These are phyloP conservation scores for Helotiales sp. DNA, from an alignment of 2,329 filamentous ascomycete genomes.

Conservation along the genomic window DNA sequence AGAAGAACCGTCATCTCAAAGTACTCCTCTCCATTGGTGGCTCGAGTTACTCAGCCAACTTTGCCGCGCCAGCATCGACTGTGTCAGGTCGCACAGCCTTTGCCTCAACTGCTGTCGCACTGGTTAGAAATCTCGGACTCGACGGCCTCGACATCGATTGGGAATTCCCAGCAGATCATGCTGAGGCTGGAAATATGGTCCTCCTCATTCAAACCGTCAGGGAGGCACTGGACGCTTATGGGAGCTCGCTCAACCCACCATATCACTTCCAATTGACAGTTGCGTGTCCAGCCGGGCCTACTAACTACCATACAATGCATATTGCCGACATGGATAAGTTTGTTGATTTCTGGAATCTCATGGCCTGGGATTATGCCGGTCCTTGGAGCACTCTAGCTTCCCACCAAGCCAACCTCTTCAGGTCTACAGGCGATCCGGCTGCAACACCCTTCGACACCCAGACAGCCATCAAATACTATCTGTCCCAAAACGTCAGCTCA, in stretches of 20 bases:
- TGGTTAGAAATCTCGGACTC: slow-evolving; percentile 32
- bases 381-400: slow-evolving; percentile 37
- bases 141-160: slow-evolving; percentile 18
- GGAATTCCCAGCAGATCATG: slow-evolving; percentile 8
- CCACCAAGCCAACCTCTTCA: slow-evolving; percentile 10
- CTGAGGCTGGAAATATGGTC: slow-evolving; percentile 3
- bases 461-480: slow-evolving; percentile 7
- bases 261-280: slow-evolving; percentile 60
- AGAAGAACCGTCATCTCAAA: background rate
- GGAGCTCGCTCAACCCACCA: slow-evolving; percentile 30
- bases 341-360: slow-evolving; percentile 63
- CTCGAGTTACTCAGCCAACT: background rate
- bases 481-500: background rate
- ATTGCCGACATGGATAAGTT: slow-evolving; percentile 51
- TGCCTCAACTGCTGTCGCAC: slow-evolving; percentile 25
- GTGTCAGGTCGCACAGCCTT: slow-evolving; percentile 45
- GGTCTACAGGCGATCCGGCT: background rate
- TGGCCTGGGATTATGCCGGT: slow-evolving; percentile 64
- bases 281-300: slow-evolving; percentile 54
- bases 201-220: background rate
- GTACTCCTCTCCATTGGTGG: background rate
- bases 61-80: slow-evolving; percentile 2
- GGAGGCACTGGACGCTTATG: slow-evolving; percentile 4
- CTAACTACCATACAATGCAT: slow-evolving; percentile 53
- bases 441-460: background rate